Evolutionary conservation across 1,139 yeast genomes (phyloP).

Genomic region (Chernovozyma aurita): DNA sequence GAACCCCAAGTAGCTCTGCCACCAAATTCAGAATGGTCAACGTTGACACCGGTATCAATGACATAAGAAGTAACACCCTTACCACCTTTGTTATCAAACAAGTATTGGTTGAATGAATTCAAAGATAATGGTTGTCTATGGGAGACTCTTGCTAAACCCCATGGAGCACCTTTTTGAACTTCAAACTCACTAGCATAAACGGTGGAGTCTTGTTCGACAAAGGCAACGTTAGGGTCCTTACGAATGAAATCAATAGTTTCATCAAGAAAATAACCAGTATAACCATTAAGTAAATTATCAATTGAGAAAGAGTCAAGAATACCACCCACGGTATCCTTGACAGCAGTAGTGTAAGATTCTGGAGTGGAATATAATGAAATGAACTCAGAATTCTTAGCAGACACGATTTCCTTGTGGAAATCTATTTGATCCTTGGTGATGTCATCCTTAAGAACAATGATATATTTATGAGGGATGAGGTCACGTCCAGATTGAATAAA

Average conservation of each 20-base stretch:
- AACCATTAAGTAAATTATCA: conserved; percentile 53
- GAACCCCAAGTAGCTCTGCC: conserved; percentile 96
- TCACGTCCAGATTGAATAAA: conserved; percentile 37
- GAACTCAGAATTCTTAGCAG: conserved; percentile 39
- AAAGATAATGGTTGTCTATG: conserved; percentile 76
- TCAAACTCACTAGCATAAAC: conserved; percentile 63
- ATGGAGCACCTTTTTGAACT: conserved; percentile 81
- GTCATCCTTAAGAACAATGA: conserved; percentile 65
- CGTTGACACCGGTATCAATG: conserved; percentile 88
- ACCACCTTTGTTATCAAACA: conserved; percentile 81
- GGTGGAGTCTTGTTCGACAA: conserved; percentile 75
- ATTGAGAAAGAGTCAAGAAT: conserved; percentile 62
- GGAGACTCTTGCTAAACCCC: conserved; percentile 95
- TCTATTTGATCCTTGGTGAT: conserved; percentile 46
- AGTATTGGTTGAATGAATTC: conserved; percentile 80
- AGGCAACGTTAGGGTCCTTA: conserved; percentile 66
- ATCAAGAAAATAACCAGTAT: conserved; percentile 72
- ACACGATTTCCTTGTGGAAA: conserved; percentile 65
- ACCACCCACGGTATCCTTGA: conserved; percentile 48
- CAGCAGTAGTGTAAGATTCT: conserved; percentile 38
- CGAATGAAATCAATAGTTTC: conserved; percentile 69
- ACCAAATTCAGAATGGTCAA: conserved; percentile 75
- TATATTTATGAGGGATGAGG: conserved; percentile 71
- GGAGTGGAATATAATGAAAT: conserved; percentile 24
- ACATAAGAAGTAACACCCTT: conserved; percentile 90